Evolutionary conservation across 2,329 filamentous ascomycete species (phyloP).

Genomic region (Pseudopyricularia javanii): DNA sequence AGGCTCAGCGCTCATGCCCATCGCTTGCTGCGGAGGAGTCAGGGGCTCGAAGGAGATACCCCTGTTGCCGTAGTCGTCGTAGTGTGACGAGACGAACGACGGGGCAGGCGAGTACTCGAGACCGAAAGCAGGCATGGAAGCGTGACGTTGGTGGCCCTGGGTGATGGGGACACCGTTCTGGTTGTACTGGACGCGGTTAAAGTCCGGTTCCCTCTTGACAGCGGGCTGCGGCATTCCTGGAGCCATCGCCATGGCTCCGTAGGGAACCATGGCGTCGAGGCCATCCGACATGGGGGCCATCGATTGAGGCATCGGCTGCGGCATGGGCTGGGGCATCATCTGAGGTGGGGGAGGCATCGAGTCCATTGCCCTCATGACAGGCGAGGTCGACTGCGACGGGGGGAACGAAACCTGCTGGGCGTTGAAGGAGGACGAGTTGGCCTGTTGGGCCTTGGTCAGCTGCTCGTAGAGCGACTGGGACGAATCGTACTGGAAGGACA

Average conservation of each 20-base stretch:
- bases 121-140: constrained; percentile 92
- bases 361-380: constrained; percentile 81
- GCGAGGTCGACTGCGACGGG: constrained; percentile 74
- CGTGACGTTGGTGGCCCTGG: constrained; percentile 79
- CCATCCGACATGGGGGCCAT: constrained; percentile 44
- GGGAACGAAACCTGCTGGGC: constrained; percentile 58
- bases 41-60: constrained; percentile 94
- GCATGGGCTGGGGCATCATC: constrained; percentile 34
- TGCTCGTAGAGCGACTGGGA: constrained; percentile 99
- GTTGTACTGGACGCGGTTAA: constrained; percentile 72
- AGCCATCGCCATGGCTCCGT: constrained; percentile 58
- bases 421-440: constrained; percentile 93
- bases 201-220: constrained; percentile 85
- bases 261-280: constrained; percentile 63
- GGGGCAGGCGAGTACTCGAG: constrained; percentile 97
- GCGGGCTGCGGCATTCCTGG: constrained; percentile 55
- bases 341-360: constrained; percentile 72
- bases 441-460: constrained; percentile 97
- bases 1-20: constrained; percentile 73
- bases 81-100: constrained; percentile 96
- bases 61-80: constrained; percentile 94
- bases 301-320: constrained; percentile 41
- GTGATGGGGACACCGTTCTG: constrained; percentile 79
- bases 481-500: constrained; percentile 98
- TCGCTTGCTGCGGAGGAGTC: constrained; percentile 83